Base-by-base conservation (phyloP, 352 stramenopile species). In the Phytophthora citrophthora region DNA sequence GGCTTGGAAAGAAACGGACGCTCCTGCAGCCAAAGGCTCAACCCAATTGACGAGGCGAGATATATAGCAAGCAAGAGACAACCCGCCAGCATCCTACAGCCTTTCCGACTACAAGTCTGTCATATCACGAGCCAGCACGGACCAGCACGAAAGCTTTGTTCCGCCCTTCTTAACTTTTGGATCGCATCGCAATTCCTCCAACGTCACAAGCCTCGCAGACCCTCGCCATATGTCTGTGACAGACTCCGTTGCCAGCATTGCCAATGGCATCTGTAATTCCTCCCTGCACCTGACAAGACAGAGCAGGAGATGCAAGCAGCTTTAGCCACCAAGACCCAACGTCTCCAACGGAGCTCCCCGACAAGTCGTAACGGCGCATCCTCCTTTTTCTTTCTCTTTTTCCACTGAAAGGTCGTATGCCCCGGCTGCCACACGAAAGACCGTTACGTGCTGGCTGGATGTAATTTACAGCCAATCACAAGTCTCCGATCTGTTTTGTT, bases 361-460 rank as follows among this genome's bases (percentile, higher is more conserved):
- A 11, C 29, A 56, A 52, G 29, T 18, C 24, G 26, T 13, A 18
- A 23, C 3, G 29, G 31, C 53, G 20, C 52, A 61, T 64, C 53
- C 32, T 36, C 49, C 38, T 55, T 48, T 61, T 64, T 55, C 40
- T 16, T 60, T 39, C 47, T 20, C 32, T 67, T 26, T n/a, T 58
- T 61, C 40, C 43, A 16, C 23, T 12, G 57, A 72, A 63, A 53
- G 48, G 48, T 61, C 54, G 61, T 47, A 56, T 65, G 64, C 27
- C 64, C 32, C 43, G 48, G 59, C 54, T 65, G 12, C 23, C 15
- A 26, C 23, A 16, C 38, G 20, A 38, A 15, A 10, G 38, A 32
- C 58, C 47, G 64, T 72, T 72, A 64, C 34, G 24, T n/a, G 41
- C 62, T 20, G 48, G 31, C 54, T 64, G 46, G 29, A 5, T 2